Evolutionary conservation across 257 asterid species (phyloP), one percentile per base, ranked within the genome.

Genomic region (Dorcoceras hygrometricum): DNA sequence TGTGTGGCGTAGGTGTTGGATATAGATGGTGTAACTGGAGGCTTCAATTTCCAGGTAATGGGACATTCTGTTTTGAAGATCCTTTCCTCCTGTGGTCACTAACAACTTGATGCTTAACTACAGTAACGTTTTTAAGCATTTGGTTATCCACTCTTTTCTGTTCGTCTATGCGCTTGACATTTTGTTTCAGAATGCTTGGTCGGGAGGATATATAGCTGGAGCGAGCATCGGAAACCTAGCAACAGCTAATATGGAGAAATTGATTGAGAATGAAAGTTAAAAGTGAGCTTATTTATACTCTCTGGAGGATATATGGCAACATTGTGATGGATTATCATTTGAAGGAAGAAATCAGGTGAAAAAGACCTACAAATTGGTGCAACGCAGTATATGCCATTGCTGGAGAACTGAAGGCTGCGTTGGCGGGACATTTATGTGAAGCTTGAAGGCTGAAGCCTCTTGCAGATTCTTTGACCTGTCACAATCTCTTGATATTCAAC

Each of bases 201-300:
- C 95, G 0, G 95, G 98, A 67, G 98, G 98, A 43, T 87, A 85
- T 66, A 87, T 89, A 76, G 98, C 98, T 22, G 96, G 98, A 69
- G 87, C 96, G 57, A 85, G 80, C 34, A 83, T 91, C 4, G 96
- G 96, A 56, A 71, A 80, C 63, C 76, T 85, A 76, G 81, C 86
- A 60, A 51, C 63, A 26, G 68, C 74, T 28, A 43, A 58, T 51
- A 69, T 48, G 43, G 61, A 48, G 51, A 62, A 57, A 19, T 64
- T 12, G 19, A 43, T 43, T 2, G 19, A 43, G 54, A n/a, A n/a
- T 4, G 54, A 46, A 16, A 46, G 8, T 14, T 4, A 18, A 4
- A 22, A 1, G 22, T 43, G 8, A 4, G 7, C 53, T 43, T 43
- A 14, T 43, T 43, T 16, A 14, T 43, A 3, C 20, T 43, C 53